These are phyloP conservation scores for Saxophila tyrrhenica DNA, from an alignment of 495 filamentous ascomycete species.

Conservation along the genomic window DNA sequence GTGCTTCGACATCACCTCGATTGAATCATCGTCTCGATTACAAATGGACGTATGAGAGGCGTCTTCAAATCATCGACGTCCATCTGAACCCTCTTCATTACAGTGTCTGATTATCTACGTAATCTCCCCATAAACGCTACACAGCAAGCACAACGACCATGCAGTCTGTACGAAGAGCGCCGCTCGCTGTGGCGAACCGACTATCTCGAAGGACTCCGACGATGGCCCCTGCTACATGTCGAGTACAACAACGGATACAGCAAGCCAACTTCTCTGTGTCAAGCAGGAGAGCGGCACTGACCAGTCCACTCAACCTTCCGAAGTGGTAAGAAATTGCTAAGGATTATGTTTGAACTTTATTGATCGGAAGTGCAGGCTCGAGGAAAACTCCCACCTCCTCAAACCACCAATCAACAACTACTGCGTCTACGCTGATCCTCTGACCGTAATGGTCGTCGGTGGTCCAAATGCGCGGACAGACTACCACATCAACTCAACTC, in stretches of 20 bases:
- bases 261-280: not conserved
- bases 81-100: too few relatives aligned
- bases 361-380: constrained; percentile 50
- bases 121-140: too few relatives aligned
- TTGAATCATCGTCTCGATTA: too few relatives aligned
- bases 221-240: not conserved
- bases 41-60: too few relatives aligned
- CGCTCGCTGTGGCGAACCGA: not conserved
- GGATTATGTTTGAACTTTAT: not conserved
- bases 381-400: constrained; percentile 82
- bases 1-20: too few relatives aligned
- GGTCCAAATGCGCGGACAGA: constrained; percentile 94
- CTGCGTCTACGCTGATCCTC: constrained; percentile 75
- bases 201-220: not conserved
- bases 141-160: too few relatives aligned
- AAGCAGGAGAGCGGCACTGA: constrained; percentile 24
- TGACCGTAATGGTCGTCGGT: constrained; percentile 88
- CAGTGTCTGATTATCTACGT: too few relatives aligned
- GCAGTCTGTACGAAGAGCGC: not conserved
- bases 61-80: too few relatives aligned
- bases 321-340: constrained; percentile 66
- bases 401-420: constrained; percentile 96
- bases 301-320: constrained; percentile 60
- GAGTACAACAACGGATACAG: not conserved
- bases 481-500: constrained; percentile 95